These are phyloP conservation scores for Umbilicaria muhlenbergii DNA, from an alignment of 495 filamentous ascomycete genomes.

Conservation along the genomic window DNA sequence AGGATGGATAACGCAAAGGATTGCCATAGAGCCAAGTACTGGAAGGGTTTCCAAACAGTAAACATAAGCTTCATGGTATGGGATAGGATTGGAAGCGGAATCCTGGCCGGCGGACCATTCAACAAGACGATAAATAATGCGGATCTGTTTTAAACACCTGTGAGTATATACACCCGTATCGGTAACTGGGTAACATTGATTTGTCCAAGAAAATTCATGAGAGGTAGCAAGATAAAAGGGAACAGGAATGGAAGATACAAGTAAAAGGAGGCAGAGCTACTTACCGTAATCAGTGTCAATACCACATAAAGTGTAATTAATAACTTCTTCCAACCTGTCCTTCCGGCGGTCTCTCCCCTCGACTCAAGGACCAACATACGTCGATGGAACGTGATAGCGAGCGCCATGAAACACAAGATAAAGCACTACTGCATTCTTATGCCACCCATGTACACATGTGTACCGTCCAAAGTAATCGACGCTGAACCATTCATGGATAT, in stretches of 20 bases:
- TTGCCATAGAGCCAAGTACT: constrained; percentile 34
- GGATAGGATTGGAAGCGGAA: constrained; percentile 22
- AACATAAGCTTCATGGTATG: constrained; percentile 35
- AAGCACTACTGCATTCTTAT: constrained; percentile 45
- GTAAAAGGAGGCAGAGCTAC: constrained; percentile 3
- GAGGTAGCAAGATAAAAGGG: not conserved
- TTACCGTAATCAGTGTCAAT: constrained; percentile 35
- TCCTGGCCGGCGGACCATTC: constrained; percentile 32
- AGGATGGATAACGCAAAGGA: constrained; percentile 35
- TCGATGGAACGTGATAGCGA: constrained; percentile 34
- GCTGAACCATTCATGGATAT: constrained; percentile 13
- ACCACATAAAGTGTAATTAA: constrained; percentile 34
- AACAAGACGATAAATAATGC: constrained; percentile 43
- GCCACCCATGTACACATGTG: constrained; percentile 46
- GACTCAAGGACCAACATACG: constrained; percentile 13
- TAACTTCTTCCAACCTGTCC: constrained; percentile 15
- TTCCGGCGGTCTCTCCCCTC: constrained; percentile 1
- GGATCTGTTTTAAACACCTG: constrained; percentile 17
- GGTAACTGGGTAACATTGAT: not conserved
- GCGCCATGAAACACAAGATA: constrained; percentile 32
- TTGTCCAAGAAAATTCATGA: not conserved
- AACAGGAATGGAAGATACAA: not conserved
- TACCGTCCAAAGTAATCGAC: constrained; percentile 16
- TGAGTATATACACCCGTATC: not conserved
- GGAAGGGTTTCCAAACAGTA: constrained; percentile 42